These are phyloP conservation scores for Barnettozyma siamensis DNA, from an alignment of 805 yeast genomes.

Conservation along the genomic window DNA sequence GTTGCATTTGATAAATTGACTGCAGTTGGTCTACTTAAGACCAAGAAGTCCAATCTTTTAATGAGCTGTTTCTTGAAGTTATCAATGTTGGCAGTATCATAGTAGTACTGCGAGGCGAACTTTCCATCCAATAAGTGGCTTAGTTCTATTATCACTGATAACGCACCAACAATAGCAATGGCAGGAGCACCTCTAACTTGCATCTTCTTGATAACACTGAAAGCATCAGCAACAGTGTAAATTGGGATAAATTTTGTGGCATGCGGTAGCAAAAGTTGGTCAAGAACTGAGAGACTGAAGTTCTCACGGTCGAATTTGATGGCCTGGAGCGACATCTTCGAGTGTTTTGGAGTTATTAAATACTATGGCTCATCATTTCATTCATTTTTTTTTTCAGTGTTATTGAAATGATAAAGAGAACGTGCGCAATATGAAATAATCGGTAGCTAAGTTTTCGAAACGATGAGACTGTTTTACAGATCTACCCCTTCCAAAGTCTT, in stretches of 20 bases:
- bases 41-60: constrained; percentile 54
- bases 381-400: too few relatives aligned
- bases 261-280: constrained; percentile 81
- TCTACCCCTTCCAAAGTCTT: too few relatives aligned
- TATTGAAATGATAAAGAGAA: too few relatives aligned
- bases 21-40: constrained; percentile 89
- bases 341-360: too few relatives aligned
- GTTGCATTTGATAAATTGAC: constrained; percentile 80
- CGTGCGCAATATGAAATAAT: too few relatives aligned
- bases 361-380: neutral
- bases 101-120: constrained; percentile 24
- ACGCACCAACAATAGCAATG: constrained; percentile 89
- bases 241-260: constrained; percentile 63
- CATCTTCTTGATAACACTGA: constrained; percentile 79
- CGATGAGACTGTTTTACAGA: too few relatives aligned
- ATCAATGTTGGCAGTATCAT: constrained; percentile 28
- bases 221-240: constrained; percentile 66
- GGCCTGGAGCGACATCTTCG: constrained; percentile 47
- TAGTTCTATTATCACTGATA: constrained; percentile 75
- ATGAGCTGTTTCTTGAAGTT: constrained; percentile 34
- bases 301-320: constrained; percentile 52
- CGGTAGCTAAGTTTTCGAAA: too few relatives aligned
- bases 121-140: constrained; percentile 27
- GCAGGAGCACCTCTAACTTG: constrained; percentile 99
- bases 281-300: constrained; percentile 54